Conservation (phyloP, 169 alveolate species). For the Plasmodium sp. region DNA sequence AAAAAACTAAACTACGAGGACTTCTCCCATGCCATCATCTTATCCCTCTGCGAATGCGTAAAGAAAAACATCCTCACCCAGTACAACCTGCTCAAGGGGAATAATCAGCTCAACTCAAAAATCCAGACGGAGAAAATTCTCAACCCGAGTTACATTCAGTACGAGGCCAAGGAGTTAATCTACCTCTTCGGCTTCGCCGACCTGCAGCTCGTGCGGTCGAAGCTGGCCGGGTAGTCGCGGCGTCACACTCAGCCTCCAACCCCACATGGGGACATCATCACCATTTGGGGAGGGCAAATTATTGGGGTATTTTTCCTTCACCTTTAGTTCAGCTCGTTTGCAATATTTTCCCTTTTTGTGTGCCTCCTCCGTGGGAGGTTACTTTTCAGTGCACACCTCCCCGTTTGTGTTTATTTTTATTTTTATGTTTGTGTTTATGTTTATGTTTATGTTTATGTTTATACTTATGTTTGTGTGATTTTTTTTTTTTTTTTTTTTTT, state of each 20-base stretch:
- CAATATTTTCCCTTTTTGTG: background rate
- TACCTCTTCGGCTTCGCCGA: conserved; percentile 72
- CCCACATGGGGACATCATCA: background rate
- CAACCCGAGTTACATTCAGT: conserved; percentile 36
- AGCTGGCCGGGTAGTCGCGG: background rate
- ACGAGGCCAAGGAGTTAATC: conserved; percentile 71
- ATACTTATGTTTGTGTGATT: background rate
- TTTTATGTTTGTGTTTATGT: no score
- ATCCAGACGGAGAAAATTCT: conserved; percentile 50
- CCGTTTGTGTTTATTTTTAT: background rate
- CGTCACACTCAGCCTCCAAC: background rate
- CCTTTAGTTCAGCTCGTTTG: background rate
- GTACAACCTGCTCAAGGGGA: conserved; percentile 38
- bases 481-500: background rate
- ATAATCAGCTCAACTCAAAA: conserved; percentile 26
- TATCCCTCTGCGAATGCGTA: conserved; percentile 67
- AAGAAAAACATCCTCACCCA: conserved; percentile 68
- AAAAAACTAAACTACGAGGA: conserved; percentile 52
- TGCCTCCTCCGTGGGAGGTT: background rate
- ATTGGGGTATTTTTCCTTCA: background rate
- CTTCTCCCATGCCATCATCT: conserved; percentile 65
- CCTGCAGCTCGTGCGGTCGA: conserved; percentile 45
- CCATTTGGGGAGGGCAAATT: background rate
- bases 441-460: background rate
- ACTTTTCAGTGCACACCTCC: background rate